Base-by-base conservation (phyloP, 1,139 yeast species). In the Debaryomyces sp. region DNA sequence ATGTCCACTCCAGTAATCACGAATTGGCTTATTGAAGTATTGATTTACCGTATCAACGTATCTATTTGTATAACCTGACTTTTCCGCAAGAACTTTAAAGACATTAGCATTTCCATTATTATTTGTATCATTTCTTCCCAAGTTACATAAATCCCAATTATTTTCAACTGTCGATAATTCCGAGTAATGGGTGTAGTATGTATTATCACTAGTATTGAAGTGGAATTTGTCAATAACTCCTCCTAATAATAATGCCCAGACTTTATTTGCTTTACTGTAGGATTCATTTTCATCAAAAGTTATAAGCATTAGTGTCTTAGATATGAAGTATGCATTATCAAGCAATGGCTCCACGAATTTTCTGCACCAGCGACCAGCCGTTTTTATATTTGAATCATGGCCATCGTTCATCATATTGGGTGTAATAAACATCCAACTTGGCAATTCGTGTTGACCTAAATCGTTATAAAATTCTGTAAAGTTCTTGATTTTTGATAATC, bases 331-430 rank as follows among this genome's bases (percentile, higher is more conserved):
- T 32, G 62, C 59, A 63, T 75, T 72, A 50, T 62, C 51, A 55
- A 73, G 61, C 51, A 74, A 58, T 39, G 80, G 80, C 46, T 60
- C 64, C 52, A 78, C 57, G 67, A 75, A 77, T 50, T 60, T 50
- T 51, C 69, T 68, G 37, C 77, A 57, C 81, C 81, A 76, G 46
- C 57, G 50, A 47, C 78, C 77, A 13, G 81, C 71, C 46, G 70
- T 65, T 46, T 65, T 66, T 48, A 77, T 71, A 51, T 67, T 74
- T 39, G 75, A 54, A 60, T 75, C 79, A 51, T 78, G 78, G 36
- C 80, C 82, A 57, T 77, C 80, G 60, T 75, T 67, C 52, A 78
- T 66, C 77, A 75, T 71, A 64, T 77, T 77, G 49, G 82, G 82
- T 38, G 81, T 77, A 58, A 77, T 69, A 62, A 77, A 70, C 51